These are phyloP conservation scores for Coffea humblotiana DNA, from an alignment of 305 asterid species.

Conservation along the genomic window DNA sequence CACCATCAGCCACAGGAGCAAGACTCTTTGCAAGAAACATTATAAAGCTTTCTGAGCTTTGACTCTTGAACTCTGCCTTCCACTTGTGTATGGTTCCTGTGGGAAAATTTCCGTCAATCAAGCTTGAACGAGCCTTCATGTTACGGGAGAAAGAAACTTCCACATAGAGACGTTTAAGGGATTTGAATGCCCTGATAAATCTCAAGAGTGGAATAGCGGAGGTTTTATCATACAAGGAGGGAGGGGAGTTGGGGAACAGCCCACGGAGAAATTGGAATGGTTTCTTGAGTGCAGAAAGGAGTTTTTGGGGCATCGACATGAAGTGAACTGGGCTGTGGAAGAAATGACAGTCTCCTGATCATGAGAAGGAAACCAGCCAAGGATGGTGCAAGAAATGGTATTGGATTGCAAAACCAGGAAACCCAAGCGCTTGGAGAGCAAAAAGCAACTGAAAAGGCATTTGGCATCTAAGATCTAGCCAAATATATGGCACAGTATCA, in stretches of 20 bases:
- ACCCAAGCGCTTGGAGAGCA: background rate
- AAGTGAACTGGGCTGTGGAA: background rate
- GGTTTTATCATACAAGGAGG: background rate
- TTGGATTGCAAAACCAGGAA: background rate
- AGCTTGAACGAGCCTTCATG: too few relatives aligned
- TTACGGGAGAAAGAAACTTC: background rate
- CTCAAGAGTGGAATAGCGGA: background rate
- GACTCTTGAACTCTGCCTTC: background rate
- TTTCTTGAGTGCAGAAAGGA: background rate
- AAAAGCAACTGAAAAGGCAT: background rate
- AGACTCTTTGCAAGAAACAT: background rate
- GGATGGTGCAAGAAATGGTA: background rate
- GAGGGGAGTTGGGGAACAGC: background rate
- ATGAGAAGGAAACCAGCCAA: background rate
- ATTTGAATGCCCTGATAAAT: background rate
- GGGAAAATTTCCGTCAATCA: too few relatives aligned
- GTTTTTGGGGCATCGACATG: background rate
- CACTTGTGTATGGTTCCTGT: background rate
- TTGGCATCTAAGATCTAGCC: background rate
- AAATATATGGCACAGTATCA: background rate
- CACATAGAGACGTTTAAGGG: background rate
- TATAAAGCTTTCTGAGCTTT: background rate
- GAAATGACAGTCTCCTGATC: background rate
- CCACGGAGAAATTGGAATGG: background rate
- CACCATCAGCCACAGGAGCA: background rate